Conservation (phyloP, 1,284 basidiomycete genomes). For the Entoloma clypeatum region DNA sequence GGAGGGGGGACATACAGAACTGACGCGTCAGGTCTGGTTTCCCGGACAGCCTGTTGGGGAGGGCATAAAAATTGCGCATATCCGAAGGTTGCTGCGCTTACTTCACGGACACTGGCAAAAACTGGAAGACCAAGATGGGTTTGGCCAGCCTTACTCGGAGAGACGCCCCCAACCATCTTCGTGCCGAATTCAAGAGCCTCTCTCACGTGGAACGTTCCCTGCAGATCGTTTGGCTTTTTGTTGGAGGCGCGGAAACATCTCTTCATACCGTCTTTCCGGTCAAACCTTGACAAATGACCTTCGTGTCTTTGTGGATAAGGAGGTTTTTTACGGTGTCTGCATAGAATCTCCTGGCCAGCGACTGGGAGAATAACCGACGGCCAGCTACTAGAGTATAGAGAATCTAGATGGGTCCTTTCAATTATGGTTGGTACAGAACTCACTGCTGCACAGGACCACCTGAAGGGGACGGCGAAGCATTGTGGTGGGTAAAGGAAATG, state of each 20-base stretch:
- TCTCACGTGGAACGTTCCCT: constrained; percentile 97
- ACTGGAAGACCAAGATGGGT: constrained; percentile 95
- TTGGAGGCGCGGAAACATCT: not conserved
- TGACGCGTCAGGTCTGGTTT: constrained; percentile 85
- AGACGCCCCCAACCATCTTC: constrained; percentile 96
- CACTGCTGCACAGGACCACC: constrained; percentile 51
- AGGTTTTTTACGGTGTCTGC: constrained; percentile 91
- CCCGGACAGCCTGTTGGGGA: constrained; percentile 67
- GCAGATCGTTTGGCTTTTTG: constrained; percentile 3
- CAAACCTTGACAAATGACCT: constrained; percentile 90
- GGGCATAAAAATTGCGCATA: constrained; percentile 1
- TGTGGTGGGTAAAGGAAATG: constrained; percentile 11
- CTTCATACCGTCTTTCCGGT: constrained; percentile 92
- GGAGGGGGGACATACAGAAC: constrained; percentile 96
- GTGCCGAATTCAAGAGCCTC: constrained; percentile 96
- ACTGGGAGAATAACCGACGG: constrained; percentile 77
- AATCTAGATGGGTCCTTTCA: not conserved
- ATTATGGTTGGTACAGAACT: constrained; percentile 18
- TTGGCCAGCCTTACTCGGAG: constrained; percentile 96
- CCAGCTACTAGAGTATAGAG: constrained; percentile 39
- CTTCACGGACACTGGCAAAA: constrained; percentile 91
- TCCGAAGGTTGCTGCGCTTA: constrained; percentile 31
- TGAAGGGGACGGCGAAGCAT: constrained; percentile 64
- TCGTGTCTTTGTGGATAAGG: constrained; percentile 92
- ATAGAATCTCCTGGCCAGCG: constrained; percentile 70